A percentile compares a stretch with the other conserved stretches of the same genome.
These are phyloP conservation scores for Pelargonium exstipulatum DNA, from an alignment of 441 rosid species.

Conservation along the genomic window DNA sequence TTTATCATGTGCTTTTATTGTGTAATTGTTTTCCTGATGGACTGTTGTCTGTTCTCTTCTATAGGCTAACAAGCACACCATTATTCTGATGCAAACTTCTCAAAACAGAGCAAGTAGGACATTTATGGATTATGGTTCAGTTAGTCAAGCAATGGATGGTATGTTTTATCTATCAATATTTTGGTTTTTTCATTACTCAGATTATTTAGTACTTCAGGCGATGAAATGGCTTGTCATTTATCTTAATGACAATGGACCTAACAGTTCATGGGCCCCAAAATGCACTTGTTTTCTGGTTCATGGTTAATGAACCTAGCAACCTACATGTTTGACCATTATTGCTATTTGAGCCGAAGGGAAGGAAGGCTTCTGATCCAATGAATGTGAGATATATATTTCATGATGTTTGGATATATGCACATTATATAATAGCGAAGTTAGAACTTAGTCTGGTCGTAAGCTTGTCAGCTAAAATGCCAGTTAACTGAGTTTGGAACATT, in stretches of 20 bases:
- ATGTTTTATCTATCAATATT: constrained; percentile 16
- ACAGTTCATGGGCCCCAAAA: neutral
- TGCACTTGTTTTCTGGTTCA: neutral
- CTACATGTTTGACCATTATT: neutral
- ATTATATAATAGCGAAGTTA: too few species aligned
- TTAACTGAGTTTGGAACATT: too few species aligned
- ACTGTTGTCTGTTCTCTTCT: constrained; percentile 14
- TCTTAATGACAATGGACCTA: neutral
- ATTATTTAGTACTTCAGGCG: neutral
- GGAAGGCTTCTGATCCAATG: too few species aligned
- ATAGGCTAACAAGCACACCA: constrained; percentile 92
- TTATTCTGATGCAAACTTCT: constrained; percentile 78
- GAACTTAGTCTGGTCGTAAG: too few species aligned
- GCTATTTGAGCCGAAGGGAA: neutral
- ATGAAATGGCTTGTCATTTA: neutral
- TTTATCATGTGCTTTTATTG: neutral
- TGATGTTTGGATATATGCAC: too few species aligned
- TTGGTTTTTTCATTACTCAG: neutral
- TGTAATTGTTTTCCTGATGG: constrained; percentile 16
- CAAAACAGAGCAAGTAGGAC: constrained; percentile 76
- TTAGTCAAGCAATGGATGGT: constrained; percentile 95
- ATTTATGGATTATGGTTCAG: constrained; percentile 88
- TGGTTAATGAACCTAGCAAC: neutral
- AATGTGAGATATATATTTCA: too few species aligned
- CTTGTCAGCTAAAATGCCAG: too few species aligned